Evolutionary conservation across 2,329 filamentous ascomycete genomes (phyloP).

Genomic region (Chaetothyriales sp.): DNA sequence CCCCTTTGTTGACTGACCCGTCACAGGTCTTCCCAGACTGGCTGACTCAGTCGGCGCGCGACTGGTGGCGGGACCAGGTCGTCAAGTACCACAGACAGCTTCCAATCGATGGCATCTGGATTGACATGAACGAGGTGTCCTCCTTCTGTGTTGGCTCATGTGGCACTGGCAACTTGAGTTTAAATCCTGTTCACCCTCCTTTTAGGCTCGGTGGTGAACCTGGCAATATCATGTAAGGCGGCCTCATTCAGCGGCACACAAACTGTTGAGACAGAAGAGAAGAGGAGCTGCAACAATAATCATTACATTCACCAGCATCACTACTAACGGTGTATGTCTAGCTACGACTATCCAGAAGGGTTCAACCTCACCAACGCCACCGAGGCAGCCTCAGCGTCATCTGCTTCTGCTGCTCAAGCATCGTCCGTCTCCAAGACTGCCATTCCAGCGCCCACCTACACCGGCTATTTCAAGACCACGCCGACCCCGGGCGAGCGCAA

Average conservation of each 20-base stretch:
- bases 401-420: slow-evolving; percentile 38
- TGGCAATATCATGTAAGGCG: slow-evolving; percentile 39
- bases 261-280: too few relatives aligned
- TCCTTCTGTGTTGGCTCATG: slow-evolving; percentile 59
- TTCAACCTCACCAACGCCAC: slow-evolving; percentile 56
- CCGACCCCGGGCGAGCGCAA: slow-evolving; percentile 50
- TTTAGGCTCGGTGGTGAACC: slow-evolving; percentile 52
- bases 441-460: slow-evolving; percentile 21
- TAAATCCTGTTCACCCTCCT: slow-evolving; percentile 54
- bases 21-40: slow-evolving; percentile 41
- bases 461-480: slow-evolving; percentile 41
- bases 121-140: slow-evolving; percentile 47
- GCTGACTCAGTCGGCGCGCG: slow-evolving; percentile 41
- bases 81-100: slow-evolving; percentile 37
- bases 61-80: slow-evolving; percentile 46
- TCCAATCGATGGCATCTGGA: slow-evolving; percentile 41
- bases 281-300: too few relatives aligned
- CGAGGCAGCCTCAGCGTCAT: slow-evolving; percentile 46
- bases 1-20: background rate
- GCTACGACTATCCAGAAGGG: slow-evolving; percentile 48
- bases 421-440: slow-evolving; percentile 25
- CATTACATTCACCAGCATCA: background rate
- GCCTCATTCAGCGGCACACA: too few relatives aligned
- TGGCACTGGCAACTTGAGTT: slow-evolving; percentile 46
- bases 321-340: background rate